Percentiles rank a stretch among this genome's conserved stretches.
These are phyloP conservation scores for Theobroma grandiflorum DNA, from an alignment of 441 rosid genomes.

Conservation along the genomic window DNA sequence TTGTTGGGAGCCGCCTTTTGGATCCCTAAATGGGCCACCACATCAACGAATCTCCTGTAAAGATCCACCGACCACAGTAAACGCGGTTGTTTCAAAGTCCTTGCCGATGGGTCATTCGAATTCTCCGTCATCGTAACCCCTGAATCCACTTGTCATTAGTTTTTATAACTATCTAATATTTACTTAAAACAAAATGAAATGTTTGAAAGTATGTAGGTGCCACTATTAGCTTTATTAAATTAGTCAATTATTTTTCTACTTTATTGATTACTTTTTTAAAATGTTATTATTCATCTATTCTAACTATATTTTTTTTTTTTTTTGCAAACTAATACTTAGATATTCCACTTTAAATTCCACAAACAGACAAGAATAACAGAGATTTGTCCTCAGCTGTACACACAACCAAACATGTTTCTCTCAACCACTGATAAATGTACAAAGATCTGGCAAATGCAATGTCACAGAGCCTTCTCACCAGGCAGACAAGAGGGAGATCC, in stretches of 20 bases:
- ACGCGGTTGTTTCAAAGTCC: slow-evolving; percentile 77
- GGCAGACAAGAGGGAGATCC: slow-evolving; percentile 87
- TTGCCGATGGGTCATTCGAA: slow-evolving; percentile 57
- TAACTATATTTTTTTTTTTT: too few species aligned
- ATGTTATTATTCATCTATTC: too few species aligned
- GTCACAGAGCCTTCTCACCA: slow-evolving; percentile 65
- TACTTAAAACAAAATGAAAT: too few species aligned
- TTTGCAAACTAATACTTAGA: slow-evolving; percentile 30
- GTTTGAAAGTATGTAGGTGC: too few species aligned
- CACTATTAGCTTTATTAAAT: too few species aligned
- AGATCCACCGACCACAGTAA: slow-evolving; percentile 98
- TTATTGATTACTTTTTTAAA: too few species aligned
- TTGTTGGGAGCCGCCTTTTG: slow-evolving; percentile 98
- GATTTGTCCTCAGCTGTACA: slow-evolving; percentile 40
- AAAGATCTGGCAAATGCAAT: slow-evolving; percentile 26
- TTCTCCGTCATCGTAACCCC: slow-evolving; percentile 51
- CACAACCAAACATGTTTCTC: slow-evolving; percentile 33
- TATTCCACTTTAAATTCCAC: slow-evolving; percentile 24
- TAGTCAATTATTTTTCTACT: too few species aligned
- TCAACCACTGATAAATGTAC: slow-evolving; percentile 35
- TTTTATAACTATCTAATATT: too few species aligned
- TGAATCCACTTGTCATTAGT: slow-evolving; percentile 68
- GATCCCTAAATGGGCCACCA: slow-evolving; percentile 85
- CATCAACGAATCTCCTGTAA: slow-evolving; percentile 96
- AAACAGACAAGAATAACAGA: slow-evolving; percentile 27